Conservation (phyloP, 768 basidiomycete species). For the Boletus edulis region DNA sequence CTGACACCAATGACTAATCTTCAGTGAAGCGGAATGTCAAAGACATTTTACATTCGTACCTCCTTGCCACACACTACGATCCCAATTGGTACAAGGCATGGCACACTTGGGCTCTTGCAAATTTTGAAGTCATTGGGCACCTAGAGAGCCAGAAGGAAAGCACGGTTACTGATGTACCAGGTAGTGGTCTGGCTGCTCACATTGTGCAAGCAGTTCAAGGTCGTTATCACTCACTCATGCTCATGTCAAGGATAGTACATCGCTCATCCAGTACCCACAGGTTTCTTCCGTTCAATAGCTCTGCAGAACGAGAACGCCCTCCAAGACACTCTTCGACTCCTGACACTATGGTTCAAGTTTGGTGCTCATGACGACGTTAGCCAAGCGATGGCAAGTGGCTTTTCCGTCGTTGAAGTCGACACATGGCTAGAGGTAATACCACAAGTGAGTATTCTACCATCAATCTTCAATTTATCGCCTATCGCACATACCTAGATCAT, state of each 20-base stretch:
- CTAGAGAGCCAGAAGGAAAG: constrained; percentile 66
- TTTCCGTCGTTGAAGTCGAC: constrained; percentile 88
- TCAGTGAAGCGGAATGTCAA: constrained; percentile 64
- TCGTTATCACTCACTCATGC: constrained; percentile 25
- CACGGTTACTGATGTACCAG: constrained; percentile 55
- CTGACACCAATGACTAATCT: constrained; percentile 9
- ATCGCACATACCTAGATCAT: constrained; percentile 65
- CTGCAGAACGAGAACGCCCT: constrained; percentile 87
- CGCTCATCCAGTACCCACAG: constrained; percentile 36
- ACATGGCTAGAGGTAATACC: constrained; percentile 99
- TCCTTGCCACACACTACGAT: constrained; percentile 86
- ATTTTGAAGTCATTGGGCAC: constrained; percentile 88
- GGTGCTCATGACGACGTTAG: constrained; percentile 89
- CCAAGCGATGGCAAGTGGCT: constrained; percentile 83
- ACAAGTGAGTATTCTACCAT: constrained; percentile 54
- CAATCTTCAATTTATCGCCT: not conserved
- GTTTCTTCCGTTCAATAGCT: constrained; percentile 94
- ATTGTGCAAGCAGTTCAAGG: constrained; percentile 94
- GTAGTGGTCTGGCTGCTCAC: constrained; percentile 68
- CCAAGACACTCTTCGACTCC: constrained; percentile 88
- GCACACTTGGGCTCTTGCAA: constrained; percentile 98
- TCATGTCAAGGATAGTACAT: not conserved
- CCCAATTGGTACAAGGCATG: constrained; percentile 99
- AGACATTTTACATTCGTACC: constrained; percentile 82
- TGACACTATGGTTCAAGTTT: constrained; percentile 98